These are phyloP conservation scores for Neohortaea acidophila DNA, from an alignment of 495 filamentous ascomycete species.

Conservation along the genomic window DNA sequence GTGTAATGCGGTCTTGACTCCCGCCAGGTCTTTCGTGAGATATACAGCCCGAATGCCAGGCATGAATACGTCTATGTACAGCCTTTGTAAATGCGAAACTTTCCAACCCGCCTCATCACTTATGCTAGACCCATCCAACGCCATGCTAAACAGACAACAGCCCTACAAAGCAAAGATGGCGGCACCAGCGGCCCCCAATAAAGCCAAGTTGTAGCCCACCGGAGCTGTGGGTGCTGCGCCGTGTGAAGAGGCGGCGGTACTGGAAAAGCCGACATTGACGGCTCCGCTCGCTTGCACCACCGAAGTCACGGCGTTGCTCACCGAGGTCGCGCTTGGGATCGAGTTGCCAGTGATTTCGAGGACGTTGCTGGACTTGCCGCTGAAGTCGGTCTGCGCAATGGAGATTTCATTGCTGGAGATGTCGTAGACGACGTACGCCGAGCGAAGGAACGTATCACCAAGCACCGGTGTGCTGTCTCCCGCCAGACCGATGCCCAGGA, in stretches of 20 bases:
- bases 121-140: no score
- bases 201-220: constrained; percentile 8
- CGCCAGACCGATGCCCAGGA: constrained; percentile 58
- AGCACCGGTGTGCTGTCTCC: constrained; percentile 52
- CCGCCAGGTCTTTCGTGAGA: no score
- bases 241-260: constrained; percentile 2
- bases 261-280: constrained; percentile 1
- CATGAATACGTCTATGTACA: no score
- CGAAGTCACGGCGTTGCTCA: constrained; percentile 45
- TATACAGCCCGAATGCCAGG: no score
- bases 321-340: constrained; percentile 57
- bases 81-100: no score
- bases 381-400: constrained; percentile 73
- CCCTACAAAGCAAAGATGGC: constrained; percentile 12
- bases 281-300: constrained; percentile 21
- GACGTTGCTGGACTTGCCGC: constrained; percentile 47
- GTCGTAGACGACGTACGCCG: constrained; percentile 87
- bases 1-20: no score
- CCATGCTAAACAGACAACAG: constrained; percentile 1
- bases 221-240: constrained; percentile 10
- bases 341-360: constrained; percentile 56
- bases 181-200: constrained; percentile 13
- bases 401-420: constrained; percentile 76
- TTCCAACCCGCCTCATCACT: no score
- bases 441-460: constrained; percentile 85